These are phyloP conservation scores for Starmerella potacharoeniae DNA, from an alignment of 805 yeast genomes.

Conservation along the genomic window DNA sequence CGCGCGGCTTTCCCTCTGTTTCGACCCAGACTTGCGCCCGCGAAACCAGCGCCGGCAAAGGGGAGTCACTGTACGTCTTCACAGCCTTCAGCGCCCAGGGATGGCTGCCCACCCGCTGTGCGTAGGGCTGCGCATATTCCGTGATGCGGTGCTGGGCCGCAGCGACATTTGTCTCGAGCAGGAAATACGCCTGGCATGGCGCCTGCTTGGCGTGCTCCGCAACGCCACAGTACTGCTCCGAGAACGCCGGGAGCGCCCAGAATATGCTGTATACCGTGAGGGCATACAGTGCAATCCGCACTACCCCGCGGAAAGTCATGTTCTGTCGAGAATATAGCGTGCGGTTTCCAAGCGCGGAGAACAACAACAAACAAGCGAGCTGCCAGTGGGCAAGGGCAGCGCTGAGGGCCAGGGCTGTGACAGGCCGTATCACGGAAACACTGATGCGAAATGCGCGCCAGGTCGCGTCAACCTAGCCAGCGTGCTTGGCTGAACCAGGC, in stretches of 20 bases:
- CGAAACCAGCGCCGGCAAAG: background rate
- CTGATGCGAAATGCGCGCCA: too few relatives aligned
- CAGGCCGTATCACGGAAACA: too few relatives aligned
- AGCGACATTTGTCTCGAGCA: background rate
- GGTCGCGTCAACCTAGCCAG: too few relatives aligned
- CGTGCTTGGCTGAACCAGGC: too few relatives aligned
- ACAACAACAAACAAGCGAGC: background rate
- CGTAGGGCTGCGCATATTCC: background rate
- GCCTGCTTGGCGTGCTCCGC: background rate
- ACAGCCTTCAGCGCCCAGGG: background rate
- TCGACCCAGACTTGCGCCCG: background rate
- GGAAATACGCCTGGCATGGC: background rate
- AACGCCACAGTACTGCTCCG: background rate
- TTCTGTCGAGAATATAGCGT: background rate
- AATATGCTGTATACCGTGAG: background rate
- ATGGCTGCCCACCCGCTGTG: background rate
- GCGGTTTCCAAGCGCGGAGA: background rate
- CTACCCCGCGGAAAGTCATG: background rate
- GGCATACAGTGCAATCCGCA: background rate
- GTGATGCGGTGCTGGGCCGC: background rate
- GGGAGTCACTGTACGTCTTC: background rate
- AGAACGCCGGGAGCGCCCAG: background rate
- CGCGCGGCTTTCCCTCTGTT: background rate
- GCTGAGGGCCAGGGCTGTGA: background rate
- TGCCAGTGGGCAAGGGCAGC: background rate